phyloP scores from a whole-genome alignment of 306 rosid genomes.

The Lathyrus sativus region DNA sequence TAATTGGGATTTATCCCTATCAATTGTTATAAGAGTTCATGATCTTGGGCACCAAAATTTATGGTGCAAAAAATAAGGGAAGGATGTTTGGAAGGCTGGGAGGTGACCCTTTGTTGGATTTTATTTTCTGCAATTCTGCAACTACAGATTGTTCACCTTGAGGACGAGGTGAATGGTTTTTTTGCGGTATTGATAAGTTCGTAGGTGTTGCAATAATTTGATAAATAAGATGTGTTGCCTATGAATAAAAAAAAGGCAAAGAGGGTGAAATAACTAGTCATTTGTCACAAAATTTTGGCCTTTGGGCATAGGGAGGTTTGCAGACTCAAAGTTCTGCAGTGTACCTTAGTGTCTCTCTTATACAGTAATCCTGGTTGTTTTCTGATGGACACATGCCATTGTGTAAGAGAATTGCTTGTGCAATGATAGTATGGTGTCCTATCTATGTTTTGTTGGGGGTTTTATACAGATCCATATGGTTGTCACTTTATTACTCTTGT shows the following conservation, averaged over 20 bases:
- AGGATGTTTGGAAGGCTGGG: background rate
- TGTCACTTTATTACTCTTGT: background rate
- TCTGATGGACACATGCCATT: background rate
- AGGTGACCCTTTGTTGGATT: background rate
- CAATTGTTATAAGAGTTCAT: background rate
- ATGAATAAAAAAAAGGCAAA: too few relatives aligned
- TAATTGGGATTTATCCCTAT: constrained; percentile 1
- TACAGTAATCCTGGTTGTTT: background rate
- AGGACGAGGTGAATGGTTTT: background rate
- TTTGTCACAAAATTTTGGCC: background rate
- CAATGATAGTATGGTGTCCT: background rate
- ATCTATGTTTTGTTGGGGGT: background rate
- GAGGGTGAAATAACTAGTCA: too few relatives aligned
- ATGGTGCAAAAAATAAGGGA: background rate
- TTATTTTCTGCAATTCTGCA: constrained; percentile 1
- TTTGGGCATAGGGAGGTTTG: background rate
- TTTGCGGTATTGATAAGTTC: background rate
- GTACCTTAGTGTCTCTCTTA: background rate
- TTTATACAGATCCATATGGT: background rate
- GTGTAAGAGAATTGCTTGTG: background rate
- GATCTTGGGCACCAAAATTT: background rate
- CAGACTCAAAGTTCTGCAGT: background rate
- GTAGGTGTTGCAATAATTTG: background rate
- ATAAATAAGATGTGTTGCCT: background rate
- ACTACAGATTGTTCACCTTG: background rate